phyloP scores from a whole-genome alignment of 2,329 filamentous ascomycete species.

The Trichoderma harzianum region DNA sequence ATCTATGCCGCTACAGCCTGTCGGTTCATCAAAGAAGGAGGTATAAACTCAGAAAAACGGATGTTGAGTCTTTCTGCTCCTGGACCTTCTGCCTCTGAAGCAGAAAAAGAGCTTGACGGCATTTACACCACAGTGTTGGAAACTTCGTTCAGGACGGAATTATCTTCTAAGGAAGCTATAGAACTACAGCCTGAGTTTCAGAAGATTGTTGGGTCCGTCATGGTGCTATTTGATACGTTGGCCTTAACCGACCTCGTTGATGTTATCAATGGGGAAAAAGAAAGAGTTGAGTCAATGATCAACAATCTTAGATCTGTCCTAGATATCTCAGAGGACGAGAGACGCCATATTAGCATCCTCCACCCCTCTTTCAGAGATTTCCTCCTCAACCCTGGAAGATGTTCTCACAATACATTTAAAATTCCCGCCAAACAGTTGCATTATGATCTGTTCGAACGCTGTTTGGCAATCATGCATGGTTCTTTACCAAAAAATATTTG shows the following conservation, averaged over 20 bases:
- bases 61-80: neutral
- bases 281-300: neutral
- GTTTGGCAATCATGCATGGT: neutral
- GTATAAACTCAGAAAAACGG: neutral
- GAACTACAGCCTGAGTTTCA: neutral
- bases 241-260: neutral
- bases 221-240: neutral
- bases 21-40: neutral
- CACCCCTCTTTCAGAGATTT: neutral
- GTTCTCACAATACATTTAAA: neutral
- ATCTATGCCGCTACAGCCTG: neutral
- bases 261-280: neutral
- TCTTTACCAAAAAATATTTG: neutral
- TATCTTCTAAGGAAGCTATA: neutral
- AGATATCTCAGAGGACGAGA: neutral
- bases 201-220: neutral
- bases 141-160: neutral
- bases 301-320: neutral
- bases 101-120: neutral
- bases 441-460: neutral
- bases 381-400: neutral
- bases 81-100: neutral
- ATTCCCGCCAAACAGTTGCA: neutral
- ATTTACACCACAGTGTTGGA: neutral
- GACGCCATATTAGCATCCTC: neutral